phyloP scores from a whole-genome alignment of 345 rosid genomes.

The Boechera stricta region DNA sequence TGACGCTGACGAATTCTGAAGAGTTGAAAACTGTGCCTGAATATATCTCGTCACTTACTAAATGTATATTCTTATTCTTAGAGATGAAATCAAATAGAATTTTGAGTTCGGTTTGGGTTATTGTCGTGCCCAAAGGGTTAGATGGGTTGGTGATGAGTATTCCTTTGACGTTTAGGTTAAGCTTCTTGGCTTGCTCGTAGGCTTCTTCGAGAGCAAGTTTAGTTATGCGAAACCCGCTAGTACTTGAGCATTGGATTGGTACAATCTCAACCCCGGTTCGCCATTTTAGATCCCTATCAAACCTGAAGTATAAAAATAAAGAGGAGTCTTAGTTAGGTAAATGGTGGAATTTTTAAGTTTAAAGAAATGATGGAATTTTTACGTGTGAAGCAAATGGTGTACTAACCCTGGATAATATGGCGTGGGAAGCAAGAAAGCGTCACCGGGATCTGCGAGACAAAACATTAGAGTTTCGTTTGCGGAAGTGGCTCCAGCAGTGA shows the following conservation, averaged over 20 bases:
- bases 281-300: constrained; percentile 75
- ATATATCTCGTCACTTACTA: constrained; percentile 75
- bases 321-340: constrained; percentile 3
- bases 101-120: constrained; percentile 53
- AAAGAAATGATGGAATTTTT: neutral
- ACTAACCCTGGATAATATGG: constrained; percentile 86
- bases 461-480: constrained; percentile 78
- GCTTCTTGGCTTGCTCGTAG: constrained; percentile 57
- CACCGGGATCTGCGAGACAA: constrained; percentile 48
- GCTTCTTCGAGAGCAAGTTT: constrained; percentile 62
- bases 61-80: constrained; percentile 53
- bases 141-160: constrained; percentile 79
- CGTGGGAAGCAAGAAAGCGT: constrained; percentile 76
- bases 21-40: constrained; percentile 69
- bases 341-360: no score
- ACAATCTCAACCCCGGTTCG: constrained; percentile 63
- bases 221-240: constrained; percentile 57
- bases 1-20: constrained; percentile 58
- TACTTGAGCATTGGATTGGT: constrained; percentile 57
- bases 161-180: constrained; percentile 65
- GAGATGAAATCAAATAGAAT: constrained; percentile 65
- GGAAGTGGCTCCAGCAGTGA: constrained; percentile 81
- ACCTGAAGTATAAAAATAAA: constrained; percentile 45
- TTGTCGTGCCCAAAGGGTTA: constrained; percentile 74
- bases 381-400: constrained; percentile 26